Conservation (phyloP, 352 stramenopile genomes). For the Discostella stelligera region DNA sequence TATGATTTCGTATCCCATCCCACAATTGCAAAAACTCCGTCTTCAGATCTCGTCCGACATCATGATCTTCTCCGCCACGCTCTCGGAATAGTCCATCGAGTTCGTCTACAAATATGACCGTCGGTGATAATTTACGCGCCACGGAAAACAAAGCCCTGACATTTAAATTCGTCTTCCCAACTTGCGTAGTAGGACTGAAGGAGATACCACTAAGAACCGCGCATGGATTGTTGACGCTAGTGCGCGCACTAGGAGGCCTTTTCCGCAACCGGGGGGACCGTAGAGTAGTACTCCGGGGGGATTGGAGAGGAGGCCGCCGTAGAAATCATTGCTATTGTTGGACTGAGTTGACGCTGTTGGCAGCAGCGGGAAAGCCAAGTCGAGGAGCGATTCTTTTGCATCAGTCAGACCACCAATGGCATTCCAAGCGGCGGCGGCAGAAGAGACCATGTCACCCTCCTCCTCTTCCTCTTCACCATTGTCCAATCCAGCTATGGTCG, state of each 20-base stretch:
- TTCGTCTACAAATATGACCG: constrained; percentile 98
- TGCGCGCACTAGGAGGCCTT: constrained; percentile 85
- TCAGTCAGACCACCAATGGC: constrained; percentile 53
- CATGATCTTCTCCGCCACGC: constrained; percentile 87
- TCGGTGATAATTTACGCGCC: constrained; percentile 86
- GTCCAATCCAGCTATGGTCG: too few relatives aligned
- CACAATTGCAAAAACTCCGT: constrained; percentile 98
- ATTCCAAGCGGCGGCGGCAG: constrained; percentile 46
- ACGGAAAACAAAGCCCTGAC: constrained; percentile 91
- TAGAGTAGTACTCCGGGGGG: constrained; percentile 89
- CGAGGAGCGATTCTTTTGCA: constrained; percentile 53
- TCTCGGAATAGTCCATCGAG: constrained; percentile 90
- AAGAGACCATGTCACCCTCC: not conserved
- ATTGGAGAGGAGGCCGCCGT: constrained; percentile 81
- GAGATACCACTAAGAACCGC: constrained; percentile 93
- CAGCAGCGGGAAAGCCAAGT: constrained; percentile 47
- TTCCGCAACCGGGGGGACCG: constrained; percentile 89
- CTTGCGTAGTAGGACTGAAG: constrained; percentile 95
- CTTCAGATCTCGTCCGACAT: constrained; percentile 93
- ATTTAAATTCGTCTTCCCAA: constrained; percentile 96
- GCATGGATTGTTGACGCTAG: constrained; percentile 48
- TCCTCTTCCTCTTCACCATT: not conserved
- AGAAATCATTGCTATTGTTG: constrained; percentile 26
- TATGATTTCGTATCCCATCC: constrained; percentile 87
- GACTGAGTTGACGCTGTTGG: constrained; percentile 6